These are phyloP conservation scores for Podila clonocystis DNA, from an alignment of 192 early-diverging fungal genomes.

Conservation along the genomic window DNA sequence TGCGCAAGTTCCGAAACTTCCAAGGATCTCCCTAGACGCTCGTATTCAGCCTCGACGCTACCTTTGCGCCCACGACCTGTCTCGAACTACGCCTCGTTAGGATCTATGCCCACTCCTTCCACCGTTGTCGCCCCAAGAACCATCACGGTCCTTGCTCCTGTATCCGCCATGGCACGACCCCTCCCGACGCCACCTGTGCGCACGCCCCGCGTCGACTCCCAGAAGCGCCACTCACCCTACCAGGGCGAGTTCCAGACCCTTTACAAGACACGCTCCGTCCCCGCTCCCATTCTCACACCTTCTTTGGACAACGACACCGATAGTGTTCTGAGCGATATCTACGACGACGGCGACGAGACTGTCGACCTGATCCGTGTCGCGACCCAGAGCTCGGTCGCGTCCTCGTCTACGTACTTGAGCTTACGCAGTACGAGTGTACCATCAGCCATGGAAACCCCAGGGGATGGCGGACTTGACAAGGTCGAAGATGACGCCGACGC, in stretches of 20 bases:
- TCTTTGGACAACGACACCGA: neutral
- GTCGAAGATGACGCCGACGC: no score
- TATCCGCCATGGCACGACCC: neutral
- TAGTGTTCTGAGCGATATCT: neutral
- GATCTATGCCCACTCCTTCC: neutral
- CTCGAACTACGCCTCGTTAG: no score
- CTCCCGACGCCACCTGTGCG: neutral
- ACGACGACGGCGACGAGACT: neutral
- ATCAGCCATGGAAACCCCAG: no score
- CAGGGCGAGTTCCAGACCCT: no score
- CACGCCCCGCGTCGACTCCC: neutral
- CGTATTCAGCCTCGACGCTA: neutral
- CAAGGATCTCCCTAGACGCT: neutral
- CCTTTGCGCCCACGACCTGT: neutral
- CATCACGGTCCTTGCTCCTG: neutral
- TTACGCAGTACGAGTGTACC: no score
- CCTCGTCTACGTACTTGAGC: neutral
- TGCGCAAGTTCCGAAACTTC: neutral
- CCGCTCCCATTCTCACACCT: neutral
- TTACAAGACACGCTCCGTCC: no score
- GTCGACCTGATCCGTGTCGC: conserved; percentile 16
- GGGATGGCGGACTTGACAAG: no score
- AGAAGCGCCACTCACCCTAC: no score
- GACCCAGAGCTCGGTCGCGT: conserved; percentile 7
- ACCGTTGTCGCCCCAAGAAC: neutral